Base-by-base conservation (phyloP, 2,329 filamentous ascomycete species). In the Diaporthe ilicicola region DNA sequence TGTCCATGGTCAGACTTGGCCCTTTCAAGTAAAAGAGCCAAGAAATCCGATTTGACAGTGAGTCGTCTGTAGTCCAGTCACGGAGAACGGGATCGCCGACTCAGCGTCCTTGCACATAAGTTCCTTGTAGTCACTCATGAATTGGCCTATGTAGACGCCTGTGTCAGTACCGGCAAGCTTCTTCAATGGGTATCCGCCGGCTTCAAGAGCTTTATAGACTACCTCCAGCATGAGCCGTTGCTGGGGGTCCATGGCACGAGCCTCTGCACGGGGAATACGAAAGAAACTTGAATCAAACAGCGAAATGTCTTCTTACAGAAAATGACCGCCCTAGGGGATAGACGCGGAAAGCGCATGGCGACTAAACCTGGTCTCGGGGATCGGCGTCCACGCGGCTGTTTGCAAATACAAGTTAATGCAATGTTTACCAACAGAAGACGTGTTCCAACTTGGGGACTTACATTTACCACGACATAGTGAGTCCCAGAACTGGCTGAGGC, bases 181-280 rank as follows among this genome's bases (percentile, higher is more conserved):
- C 24, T 77, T 72, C 15, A 77, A 71, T n/a, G 69, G 48, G 17
- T 44, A 32, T 24, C 69, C 69, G 19, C 42, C 53, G 39, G 76
- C 88, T 88, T 92, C 90, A 46, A 92, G 82, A 1, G 90, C 90
- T 76, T 92, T 90, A 74, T 92, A 92, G 0, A 88, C 88, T 10
- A 88, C 89, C 46, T 90, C 86, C 1, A 92, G 82, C 2, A 88
- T 86, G 22, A 92, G 79, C 73, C 90, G 85, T 75, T 91, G 89
- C 82, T 90, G 90, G 0, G 91, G 91, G 77, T 93, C 91, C 12
- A 89, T 90, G 74, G 91, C 88, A 22, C 86, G 85, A 51, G 90
- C 90, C 78, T 92, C 90, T 73, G 88, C 85, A 12, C 89, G 89
- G 59, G 89, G 91, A 85, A 92, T 91, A 78, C 90, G 90, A 85